Evolutionary conservation across 768 basidiomycete genomes (phyloP), one percentile per base, ranked within the genome.

Genomic region (Boletus rubescentipes): DNA sequence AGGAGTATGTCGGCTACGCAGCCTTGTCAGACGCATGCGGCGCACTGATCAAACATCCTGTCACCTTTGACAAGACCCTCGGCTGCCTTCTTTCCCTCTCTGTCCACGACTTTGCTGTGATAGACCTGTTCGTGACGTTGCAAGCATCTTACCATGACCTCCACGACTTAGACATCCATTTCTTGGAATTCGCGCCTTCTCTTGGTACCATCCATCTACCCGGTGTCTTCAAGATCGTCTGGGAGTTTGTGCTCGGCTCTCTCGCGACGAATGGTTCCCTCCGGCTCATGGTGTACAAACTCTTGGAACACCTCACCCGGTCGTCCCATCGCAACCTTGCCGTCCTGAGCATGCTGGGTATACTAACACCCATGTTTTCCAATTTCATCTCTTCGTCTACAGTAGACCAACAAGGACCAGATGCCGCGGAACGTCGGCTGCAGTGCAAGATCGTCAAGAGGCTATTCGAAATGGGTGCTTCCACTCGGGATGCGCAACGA

Each of bases 381-480:
- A 58, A 34, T 36, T 64, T 63, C 42, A 57, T 67, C n/a, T 55
- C 62, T 34, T 60, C 57, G 31, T 58, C 59, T 42, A 59, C 43
- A 63, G 20, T 60, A 60, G 47, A 60, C 45, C 51, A 46, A 60
- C 31, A 41, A 55, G 29, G 36, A 9, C 18, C 47, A 6, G 36
- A 49, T 21, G 34, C 46, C 10, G 59, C 71, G 4, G 86, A 87
- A 64, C 79, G 80, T 26, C 75, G 79, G 38, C 64, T 84, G 3
- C 65, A 85, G 35, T 79, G 80, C 61, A 88, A 85, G 65, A 75
- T 92, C 0, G 67, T 90, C 20, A 75, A 83, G 47, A 76, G 81
- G n/a, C 65, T 93, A 18, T 72, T 92, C 35, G 89, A 93, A 58
- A 84, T 92, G 74, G 89, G 91, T 2, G 79, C 84, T 0, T 83